Evolutionary conservation across 2,329 filamentous ascomycete genomes (phyloP).

Genomic region (Huntiella bhutanensis): DNA sequence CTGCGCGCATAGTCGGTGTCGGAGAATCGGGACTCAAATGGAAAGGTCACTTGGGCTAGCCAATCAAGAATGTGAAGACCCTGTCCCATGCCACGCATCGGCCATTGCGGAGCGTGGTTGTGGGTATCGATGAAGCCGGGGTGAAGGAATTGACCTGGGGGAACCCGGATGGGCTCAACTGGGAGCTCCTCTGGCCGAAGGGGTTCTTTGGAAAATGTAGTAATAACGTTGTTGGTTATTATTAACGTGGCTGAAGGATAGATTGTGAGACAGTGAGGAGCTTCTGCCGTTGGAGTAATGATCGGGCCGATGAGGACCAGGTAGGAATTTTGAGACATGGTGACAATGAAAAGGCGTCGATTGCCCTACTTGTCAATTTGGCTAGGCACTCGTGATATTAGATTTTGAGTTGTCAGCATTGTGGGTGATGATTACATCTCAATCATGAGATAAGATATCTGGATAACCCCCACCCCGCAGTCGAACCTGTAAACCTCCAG

Average conservation of each 20-base stretch:
- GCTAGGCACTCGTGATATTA: background rate
- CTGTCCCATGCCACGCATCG: constrained; percentile 29
- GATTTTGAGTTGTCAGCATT: no score
- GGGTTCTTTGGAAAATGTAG: background rate
- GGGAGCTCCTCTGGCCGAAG: background rate
- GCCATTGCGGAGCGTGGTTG: constrained; percentile 44
- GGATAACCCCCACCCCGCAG: no score
- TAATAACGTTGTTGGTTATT: constrained; percentile 3
- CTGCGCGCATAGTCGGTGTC: constrained; percentile 32
- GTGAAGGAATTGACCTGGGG: constrained; percentile 31
- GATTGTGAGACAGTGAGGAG: background rate
- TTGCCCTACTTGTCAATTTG: background rate
- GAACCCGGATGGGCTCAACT: constrained; percentile 16
- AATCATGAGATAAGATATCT: no score
- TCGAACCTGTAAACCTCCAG: no score
- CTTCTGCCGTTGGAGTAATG: constrained; percentile 2
- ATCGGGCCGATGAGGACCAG: constrained; percentile 3
- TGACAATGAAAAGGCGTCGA: background rate
- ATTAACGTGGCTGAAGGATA: constrained; percentile 1
- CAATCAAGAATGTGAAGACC: constrained; percentile 40
- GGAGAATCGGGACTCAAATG: constrained; percentile 40
- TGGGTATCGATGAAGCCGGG: constrained; percentile 48
- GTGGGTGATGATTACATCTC: no score
- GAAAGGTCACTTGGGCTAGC: constrained; percentile 45
- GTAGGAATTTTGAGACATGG: background rate